Evolutionary conservation across 108 stramenopile species (phyloP).

Genomic region (Hondaea fermentalgiana): DNA sequence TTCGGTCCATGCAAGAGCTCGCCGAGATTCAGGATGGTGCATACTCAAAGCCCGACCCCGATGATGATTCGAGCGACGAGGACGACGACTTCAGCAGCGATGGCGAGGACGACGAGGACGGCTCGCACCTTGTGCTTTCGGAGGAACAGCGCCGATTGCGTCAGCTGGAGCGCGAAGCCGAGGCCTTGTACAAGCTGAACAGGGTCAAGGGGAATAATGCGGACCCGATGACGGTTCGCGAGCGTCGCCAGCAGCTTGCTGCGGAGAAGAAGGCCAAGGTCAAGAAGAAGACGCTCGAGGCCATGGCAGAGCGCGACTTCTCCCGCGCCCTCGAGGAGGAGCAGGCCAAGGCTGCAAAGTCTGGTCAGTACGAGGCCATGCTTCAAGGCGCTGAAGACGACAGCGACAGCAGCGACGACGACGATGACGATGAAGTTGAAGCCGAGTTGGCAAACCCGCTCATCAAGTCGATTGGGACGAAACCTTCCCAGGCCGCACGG

Average conservation of each 20-base stretch:
- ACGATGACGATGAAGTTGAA: constrained; percentile 28
- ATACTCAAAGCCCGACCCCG: background rate
- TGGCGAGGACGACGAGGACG: background rate
- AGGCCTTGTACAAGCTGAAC: background rate
- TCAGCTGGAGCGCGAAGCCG: background rate
- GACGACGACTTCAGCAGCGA: constrained; percentile 48
- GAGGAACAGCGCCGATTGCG: background rate
- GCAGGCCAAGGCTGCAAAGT: constrained; percentile 44
- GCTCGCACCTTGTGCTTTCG: background rate
- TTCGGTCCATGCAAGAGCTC: background rate
- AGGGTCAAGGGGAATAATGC: background rate
- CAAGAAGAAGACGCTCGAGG: constrained; percentile 15
- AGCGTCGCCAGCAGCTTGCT: background rate
- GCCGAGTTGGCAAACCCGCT: constrained; percentile 48
- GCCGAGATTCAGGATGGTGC: background rate
- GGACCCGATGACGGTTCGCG: background rate
- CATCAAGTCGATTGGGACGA: constrained; percentile 34
- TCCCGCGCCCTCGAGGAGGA: constrained; percentile 28
- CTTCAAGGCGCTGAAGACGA: constrained; percentile 31
- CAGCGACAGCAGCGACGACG: constrained; percentile 19
- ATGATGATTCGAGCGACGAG: background rate
- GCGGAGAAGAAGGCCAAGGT: constrained; percentile 16
- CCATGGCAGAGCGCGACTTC: background rate
- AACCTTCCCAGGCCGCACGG: constrained; percentile 46
- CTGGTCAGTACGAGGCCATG: constrained; percentile 28